Conservation (phyloP, 2,329 filamentous ascomycete genomes). For the Ophiocordyceps camponoti-rufipedis region DNA sequence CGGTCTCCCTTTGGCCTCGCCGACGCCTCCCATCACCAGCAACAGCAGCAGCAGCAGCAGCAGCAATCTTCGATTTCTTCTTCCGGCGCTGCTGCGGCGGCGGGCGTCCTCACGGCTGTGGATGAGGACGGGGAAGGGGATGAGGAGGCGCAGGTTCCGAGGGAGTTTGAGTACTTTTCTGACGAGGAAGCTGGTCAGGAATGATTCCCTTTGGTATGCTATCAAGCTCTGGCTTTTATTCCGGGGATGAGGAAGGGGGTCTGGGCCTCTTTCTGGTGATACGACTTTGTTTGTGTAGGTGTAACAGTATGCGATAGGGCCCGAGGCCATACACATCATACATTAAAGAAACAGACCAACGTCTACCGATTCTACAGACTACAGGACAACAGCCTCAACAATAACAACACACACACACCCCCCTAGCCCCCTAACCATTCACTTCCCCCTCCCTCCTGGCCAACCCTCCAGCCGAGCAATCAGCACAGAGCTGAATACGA, state of each 20-base stretch:
- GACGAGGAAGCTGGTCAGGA: constrained; percentile 25
- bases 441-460: no score
- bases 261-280: no score
- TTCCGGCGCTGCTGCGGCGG: constrained; percentile 49
- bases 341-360: no score
- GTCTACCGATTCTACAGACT: no score
- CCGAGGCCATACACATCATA: no score
- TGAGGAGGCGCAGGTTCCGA: constrained; percentile 52
- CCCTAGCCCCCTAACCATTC: no score
- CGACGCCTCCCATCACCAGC: constrained; percentile 7
- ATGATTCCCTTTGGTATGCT: constrained; percentile 3
- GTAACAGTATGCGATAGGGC: background rate
- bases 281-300: background rate
- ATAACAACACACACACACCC: no score
- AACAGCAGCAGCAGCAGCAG: constrained; percentile 5
- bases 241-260: no score
- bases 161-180: constrained; percentile 63
- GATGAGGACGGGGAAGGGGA: constrained; percentile 67
- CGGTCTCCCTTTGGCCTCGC: constrained; percentile 13
- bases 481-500: constrained; percentile 24
- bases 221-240: no score
- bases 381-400: no score
- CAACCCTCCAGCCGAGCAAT: constrained; percentile 8
- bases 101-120: constrained; percentile 66
- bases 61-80: constrained; percentile 1